Evolutionary conservation across 495 filamentous ascomycete species (phyloP).

Genomic region (Darksidea phi): DNA sequence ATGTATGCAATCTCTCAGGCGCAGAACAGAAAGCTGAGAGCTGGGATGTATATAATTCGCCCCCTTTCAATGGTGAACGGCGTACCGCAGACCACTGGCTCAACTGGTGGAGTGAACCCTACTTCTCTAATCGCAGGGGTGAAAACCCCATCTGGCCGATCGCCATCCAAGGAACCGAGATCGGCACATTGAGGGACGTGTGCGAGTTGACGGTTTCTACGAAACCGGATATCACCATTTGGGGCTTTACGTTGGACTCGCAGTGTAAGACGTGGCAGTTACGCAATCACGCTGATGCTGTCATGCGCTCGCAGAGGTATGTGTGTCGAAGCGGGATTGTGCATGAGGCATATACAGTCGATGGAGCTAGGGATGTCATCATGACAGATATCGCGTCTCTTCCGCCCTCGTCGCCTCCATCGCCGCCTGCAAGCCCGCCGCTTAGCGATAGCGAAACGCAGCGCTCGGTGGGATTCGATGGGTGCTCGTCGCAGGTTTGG

Average conservation of each 20-base stretch:
- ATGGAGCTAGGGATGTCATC: constrained; percentile 51
- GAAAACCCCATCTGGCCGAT: constrained; percentile 28
- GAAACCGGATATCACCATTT: constrained; percentile 30
- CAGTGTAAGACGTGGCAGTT: constrained; percentile 25
- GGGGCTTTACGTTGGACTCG: constrained; percentile 29
- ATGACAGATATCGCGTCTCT: constrained; percentile 48
- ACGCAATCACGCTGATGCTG: background rate
- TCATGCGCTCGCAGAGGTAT: background rate
- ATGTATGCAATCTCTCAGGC: constrained; percentile 49
- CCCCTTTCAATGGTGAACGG: constrained; percentile 10
- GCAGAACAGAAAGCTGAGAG: constrained; percentile 28
- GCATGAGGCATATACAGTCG: constrained; percentile 28
- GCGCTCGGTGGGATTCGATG: constrained; percentile 24
- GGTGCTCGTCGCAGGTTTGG: constrained; percentile 6
- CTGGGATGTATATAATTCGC: constrained; percentile 19
- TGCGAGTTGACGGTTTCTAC: constrained; percentile 31
- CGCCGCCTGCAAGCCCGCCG: background rate
- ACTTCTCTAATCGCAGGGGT: background rate
- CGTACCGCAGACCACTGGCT: constrained; percentile 25
- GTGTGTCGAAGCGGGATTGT: constrained; percentile 20
- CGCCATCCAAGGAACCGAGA: constrained; percentile 19
- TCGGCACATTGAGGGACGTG: constrained; percentile 21
- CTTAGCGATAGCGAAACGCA: constrained; percentile 28
- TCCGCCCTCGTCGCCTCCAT: background rate
- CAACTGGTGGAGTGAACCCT: constrained; percentile 22